Evolutionary conservation across 495 filamentous ascomycete species (phyloP).

Genomic region (Copromyces sp.): DNA sequence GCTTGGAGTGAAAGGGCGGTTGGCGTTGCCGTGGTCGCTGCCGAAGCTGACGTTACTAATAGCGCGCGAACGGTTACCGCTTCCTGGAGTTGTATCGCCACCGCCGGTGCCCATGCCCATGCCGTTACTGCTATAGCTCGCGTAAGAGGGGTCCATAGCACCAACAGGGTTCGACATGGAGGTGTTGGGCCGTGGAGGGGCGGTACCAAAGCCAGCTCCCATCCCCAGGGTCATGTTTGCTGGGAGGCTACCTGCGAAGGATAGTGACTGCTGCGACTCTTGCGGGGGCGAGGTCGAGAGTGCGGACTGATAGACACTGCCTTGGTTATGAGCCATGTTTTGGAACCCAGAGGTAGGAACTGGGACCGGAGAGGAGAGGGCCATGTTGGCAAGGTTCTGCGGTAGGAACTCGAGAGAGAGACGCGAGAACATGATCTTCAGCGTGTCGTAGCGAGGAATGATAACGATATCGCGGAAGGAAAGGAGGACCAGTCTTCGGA

Average conservation of each 20-base stretch:
- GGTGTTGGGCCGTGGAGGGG: slow-evolving; percentile 49
- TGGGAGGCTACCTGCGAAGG: slow-evolving; percentile 26
- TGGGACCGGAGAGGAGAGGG: slow-evolving; percentile 29
- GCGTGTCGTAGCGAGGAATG: slow-evolving; percentile 69
- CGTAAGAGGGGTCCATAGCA: slow-evolving; percentile 52
- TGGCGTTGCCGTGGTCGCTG: slow-evolving; percentile 34
- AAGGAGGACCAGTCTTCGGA: slow-evolving; percentile 79
- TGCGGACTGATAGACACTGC: slow-evolving; percentile 5
- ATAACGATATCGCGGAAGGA: slow-evolving; percentile 84
- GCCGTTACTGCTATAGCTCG: slow-evolving; percentile 67
- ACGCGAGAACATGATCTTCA: slow-evolving; percentile 84
- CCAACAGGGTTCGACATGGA: slow-evolving; percentile 39
- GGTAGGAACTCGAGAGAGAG: slow-evolving; percentile 74
- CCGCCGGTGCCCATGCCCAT: slow-evolving; percentile 65
- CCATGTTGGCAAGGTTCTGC: slow-evolving; percentile 44
- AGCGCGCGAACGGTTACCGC: slow-evolving; percentile 54
- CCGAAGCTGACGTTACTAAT: slow-evolving; percentile 80
- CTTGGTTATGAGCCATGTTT: slow-evolving; percentile 4
- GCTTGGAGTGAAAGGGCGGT: slow-evolving; percentile 44
- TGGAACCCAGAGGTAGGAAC: slow-evolving; percentile 29
- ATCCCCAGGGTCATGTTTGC: background rate
- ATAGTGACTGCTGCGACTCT: slow-evolving; percentile 28
- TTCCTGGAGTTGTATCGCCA: slow-evolving; percentile 41
- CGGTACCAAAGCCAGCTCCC: slow-evolving; percentile 13
- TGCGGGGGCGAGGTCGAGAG: slow-evolving; percentile 22